A percentile compares a stretch with the other conserved stretches of the same genome.
These are phyloP conservation scores for Breviolum minutum DNA, from an alignment of 73 alveolate species.

Conservation along the genomic window DNA sequence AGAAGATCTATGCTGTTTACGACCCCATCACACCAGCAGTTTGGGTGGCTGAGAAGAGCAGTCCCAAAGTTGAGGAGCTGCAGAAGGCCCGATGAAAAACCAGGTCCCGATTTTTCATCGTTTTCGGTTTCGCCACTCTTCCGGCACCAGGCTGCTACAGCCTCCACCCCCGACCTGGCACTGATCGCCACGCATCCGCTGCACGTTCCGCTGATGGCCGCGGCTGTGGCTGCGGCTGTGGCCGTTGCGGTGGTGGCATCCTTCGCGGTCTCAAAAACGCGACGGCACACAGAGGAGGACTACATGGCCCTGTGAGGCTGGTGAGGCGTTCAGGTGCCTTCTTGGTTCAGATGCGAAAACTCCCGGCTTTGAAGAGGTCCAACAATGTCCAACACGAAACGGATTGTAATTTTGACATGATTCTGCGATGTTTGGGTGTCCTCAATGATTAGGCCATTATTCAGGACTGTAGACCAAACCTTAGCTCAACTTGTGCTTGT, in stretches of 20 bases:
- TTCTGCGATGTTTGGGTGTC: too few species aligned
- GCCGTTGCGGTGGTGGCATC: neutral
- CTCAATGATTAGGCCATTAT: too few species aligned
- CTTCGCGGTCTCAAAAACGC: neutral
- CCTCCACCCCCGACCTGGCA: neutral
- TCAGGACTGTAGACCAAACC: too few species aligned
- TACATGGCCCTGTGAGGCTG: neutral
- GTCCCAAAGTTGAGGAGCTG: neutral
- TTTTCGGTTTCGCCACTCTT: neutral
- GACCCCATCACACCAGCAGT: constrained; percentile 28
- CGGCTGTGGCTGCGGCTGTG: neutral
- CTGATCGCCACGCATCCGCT: neutral
- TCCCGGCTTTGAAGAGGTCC: too few species aligned
- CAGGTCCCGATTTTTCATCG: neutral
- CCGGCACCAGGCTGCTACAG: neutral
- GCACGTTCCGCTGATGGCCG: neutral
- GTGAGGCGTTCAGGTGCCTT: too few species aligned
- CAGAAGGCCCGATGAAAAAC: neutral
- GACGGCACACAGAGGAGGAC: neutral
- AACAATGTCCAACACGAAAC: too few species aligned
- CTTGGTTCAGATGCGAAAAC: too few species aligned
- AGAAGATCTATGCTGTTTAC: constrained; percentile 53
- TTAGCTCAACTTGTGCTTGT: too few species aligned
- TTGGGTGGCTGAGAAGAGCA: neutral
- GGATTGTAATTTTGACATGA: too few species aligned